Evolutionary conservation across 2,329 filamentous ascomycete species (phyloP).

Genomic region (Botrytis pseudocinerea): DNA sequence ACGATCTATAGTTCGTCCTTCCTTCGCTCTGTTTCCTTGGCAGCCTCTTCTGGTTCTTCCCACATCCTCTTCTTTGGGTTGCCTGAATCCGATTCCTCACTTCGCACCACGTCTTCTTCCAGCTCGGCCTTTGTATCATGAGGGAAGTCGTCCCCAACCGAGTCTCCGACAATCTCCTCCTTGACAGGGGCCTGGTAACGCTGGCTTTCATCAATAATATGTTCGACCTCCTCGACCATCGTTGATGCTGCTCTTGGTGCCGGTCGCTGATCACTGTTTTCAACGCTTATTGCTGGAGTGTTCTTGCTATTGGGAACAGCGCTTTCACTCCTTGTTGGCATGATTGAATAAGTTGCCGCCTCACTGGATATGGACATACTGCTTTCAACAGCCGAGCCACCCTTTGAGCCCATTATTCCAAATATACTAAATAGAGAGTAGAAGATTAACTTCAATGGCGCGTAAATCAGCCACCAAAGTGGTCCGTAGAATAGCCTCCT

Average conservation of each 20-base stretch:
- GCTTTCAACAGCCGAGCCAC: constrained; percentile 24
- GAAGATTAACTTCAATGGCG: constrained; percentile 71
- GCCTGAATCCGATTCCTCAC: constrained; percentile 37
- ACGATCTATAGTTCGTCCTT: constrained; percentile 38
- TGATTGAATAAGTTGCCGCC: constrained; percentile 23
- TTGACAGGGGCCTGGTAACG: constrained; percentile 41
- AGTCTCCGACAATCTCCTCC: constrained; percentile 35
- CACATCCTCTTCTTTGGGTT: constrained; percentile 65
- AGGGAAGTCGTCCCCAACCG: constrained; percentile 36
- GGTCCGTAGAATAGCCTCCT: constrained; percentile 85
- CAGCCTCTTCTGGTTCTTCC: constrained; percentile 51
- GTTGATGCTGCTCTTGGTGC: constrained; percentile 35
- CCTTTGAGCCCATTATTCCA: constrained; percentile 42
- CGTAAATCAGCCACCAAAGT: constrained; percentile 82
- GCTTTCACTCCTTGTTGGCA: constrained; percentile 30
- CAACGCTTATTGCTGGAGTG: background rate
- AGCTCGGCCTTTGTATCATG: background rate
- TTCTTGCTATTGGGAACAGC: background rate
- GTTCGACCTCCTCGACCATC: constrained; percentile 55
- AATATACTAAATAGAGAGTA: constrained; percentile 58
- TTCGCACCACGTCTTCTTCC: background rate
- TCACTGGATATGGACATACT: constrained; percentile 25
- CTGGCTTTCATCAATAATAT: constrained; percentile 49
- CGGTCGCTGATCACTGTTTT: background rate
- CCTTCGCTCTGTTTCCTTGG: constrained; percentile 34